Base-by-base conservation (phyloP, 2,329 filamentous ascomycete genomes). In the Lasiodiplodia hormozganensis region DNA sequence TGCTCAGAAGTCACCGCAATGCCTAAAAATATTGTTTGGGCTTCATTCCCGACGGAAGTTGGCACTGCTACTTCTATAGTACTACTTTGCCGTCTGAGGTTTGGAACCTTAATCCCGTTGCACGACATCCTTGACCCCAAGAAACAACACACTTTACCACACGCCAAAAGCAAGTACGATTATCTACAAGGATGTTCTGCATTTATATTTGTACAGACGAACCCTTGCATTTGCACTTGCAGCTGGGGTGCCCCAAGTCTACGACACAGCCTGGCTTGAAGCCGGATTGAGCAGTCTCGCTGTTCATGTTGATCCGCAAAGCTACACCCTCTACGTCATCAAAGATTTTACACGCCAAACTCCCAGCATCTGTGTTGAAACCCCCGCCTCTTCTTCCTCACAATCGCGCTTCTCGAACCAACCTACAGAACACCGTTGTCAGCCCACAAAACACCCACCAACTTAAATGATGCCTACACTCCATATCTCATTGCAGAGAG, bases 321-420 rank as follows among this genome's bases (percentile, higher is more conserved):
- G 28, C 53, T 12, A 18, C 10, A 57, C 31, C 6, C 28, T 57
- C 31, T 21, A 57, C 53, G 31, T 38, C 31, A 57, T 57, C 31
- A 36, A 23, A 11, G 21, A 21, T 11, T 71, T 71, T 28, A 16
- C 38, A 5, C 38, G 18, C 14, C 11, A 62, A 38, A 25, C 67
- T 25, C 2, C 62, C 51, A 25, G 43, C 43, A 18, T 38, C 7
- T 25, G 34, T 18, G 65, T 71, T 28, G 70, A 71, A 38, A 71
- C 70, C 49, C 51, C 64, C 40, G 54, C 62, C 54, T 73, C 5
- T 72, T 71, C 49, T 71, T 69, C 14, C 69, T 72, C 31, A 69
- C 70, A 18, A 34, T 70, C 18, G 70, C 71, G n/a, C 65, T 73
- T 6, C 57, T 73, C 16, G 71, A 73, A 47, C 62, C 72, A 12